Evolutionary conservation across 306 rosid genomes (phyloP).

Genomic region (Glycyrrhiza uralensis): DNA sequence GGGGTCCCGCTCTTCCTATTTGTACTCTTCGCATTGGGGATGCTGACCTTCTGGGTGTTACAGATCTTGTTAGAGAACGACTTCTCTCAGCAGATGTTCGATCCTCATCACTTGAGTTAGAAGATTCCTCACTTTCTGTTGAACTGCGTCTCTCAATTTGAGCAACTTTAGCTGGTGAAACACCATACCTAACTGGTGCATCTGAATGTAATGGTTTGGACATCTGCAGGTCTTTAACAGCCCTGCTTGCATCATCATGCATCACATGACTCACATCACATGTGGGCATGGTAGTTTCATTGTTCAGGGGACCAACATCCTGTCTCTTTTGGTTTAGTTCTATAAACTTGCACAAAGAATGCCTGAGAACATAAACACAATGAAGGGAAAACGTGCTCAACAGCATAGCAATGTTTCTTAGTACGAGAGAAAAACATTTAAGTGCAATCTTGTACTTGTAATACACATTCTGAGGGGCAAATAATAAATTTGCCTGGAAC

Average conservation of each 20-base stretch:
- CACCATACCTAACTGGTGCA: conserved; percentile 69
- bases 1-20: conserved; percentile 84
- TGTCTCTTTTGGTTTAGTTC: conserved; percentile 46
- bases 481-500: conserved; percentile 30
- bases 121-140: conserved; percentile 71
- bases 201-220: conserved; percentile 42
- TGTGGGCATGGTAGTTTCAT: conserved; percentile 32
- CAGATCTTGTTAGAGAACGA: conserved; percentile 66
- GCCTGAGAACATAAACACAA: conserved; percentile 48
- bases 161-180: conserved; percentile 94
- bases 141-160: conserved; percentile 71
- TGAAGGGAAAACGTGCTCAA: conserved; percentile 6
- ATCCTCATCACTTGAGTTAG: conserved; percentile 68
- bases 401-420: neutral
- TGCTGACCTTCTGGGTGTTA: conserved; percentile 86
- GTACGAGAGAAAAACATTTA: neutral
- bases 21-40: conserved; percentile 97
- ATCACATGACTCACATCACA: conserved; percentile 11
- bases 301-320: conserved; percentile 28
- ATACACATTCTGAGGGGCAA: conserved; percentile 1
- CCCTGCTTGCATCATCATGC: conserved; percentile 32
- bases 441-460: neutral
- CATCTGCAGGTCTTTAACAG: conserved; percentile 27
- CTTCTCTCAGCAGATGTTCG: conserved; percentile 75
- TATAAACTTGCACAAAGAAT: conserved; percentile 46